Percentiles rank a stretch among this genome's conserved stretches.
phyloP scores from a whole-genome alignment of 352 stramenopile species.

The Phytophthora europaea region DNA sequence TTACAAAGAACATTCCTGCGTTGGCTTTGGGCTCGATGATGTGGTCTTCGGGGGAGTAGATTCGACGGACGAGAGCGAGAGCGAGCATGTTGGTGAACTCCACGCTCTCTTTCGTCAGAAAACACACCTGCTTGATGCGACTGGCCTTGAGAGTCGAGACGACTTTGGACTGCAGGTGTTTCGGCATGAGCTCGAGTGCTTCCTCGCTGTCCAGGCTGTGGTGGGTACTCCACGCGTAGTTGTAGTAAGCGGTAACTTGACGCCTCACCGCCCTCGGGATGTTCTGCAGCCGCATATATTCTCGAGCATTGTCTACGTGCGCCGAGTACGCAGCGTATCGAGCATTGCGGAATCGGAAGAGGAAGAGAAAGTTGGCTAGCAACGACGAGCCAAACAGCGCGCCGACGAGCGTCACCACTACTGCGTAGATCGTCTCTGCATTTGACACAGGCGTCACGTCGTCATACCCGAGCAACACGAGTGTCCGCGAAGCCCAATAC shows the following conservation, averaged over 20 bases:
- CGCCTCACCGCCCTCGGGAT: constrained; percentile 56
- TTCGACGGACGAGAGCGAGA: constrained; percentile 54
- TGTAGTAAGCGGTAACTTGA: constrained; percentile 73
- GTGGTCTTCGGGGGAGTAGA: constrained; percentile 66
- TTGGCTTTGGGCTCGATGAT: constrained; percentile 83
- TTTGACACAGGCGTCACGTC: constrained; percentile 73
- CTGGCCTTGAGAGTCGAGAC: constrained; percentile 70
- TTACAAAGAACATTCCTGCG: constrained; percentile 78
- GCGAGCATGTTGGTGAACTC: constrained; percentile 76
- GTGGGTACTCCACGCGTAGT: constrained; percentile 69
- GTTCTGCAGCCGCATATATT: constrained; percentile 78
- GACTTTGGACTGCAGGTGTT: constrained; percentile 69
- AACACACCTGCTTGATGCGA: constrained; percentile 75
- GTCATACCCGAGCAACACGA: constrained; percentile 75
- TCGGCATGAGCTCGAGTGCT: constrained; percentile 60
- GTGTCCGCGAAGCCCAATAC: constrained; percentile 66
- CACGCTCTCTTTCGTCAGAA: constrained; percentile 71
- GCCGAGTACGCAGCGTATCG: constrained; percentile 56
- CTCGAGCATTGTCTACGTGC: constrained; percentile 73
- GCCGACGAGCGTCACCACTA: constrained; percentile 54
- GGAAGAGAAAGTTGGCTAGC: constrained; percentile 73
- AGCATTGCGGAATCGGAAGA: constrained; percentile 71
- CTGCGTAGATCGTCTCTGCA: constrained; percentile 62
- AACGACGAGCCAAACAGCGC: constrained; percentile 68
- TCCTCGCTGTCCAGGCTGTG: constrained; percentile 68